Conservation (phyloP, 2,329 filamentous ascomycete genomes). For the Colletotrichum agaves region DNA sequence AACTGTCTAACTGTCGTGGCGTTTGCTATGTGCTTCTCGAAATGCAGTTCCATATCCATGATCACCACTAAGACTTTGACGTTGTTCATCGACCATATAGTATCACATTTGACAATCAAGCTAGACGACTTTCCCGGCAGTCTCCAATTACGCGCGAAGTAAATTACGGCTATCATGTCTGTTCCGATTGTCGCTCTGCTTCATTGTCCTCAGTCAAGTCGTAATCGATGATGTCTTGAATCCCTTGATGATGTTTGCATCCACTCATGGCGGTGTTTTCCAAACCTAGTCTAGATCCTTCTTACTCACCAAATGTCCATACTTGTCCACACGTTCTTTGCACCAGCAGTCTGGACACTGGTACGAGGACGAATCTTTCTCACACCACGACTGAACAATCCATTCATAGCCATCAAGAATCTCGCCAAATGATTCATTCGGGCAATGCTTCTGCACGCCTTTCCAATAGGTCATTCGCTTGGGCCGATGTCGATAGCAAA, state of each 20-base stretch:
- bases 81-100: background rate
- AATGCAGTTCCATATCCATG: background rate
- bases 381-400: no score
- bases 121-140: background rate
- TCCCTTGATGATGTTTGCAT: background rate
- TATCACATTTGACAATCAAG: background rate
- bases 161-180: background rate
- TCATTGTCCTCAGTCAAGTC: background rate
- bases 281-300: no score
- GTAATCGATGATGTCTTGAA: background rate
- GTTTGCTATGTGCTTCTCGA: background rate
- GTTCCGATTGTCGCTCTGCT: background rate
- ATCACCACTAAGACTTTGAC: background rate
- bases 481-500: no score
- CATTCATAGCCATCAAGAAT: no score
- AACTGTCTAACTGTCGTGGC: background rate
- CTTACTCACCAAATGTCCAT: no score
- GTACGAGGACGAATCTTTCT: no score
- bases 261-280: no score
- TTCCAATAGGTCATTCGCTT: no score
- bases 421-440: no score
- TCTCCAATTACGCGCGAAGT: background rate
- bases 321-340: no score
- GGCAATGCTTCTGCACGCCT: no score
- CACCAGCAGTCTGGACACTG: no score